Conservation (phyloP, 495 filamentous ascomycete genomes). For the Mytilinidion resinicola region DNA sequence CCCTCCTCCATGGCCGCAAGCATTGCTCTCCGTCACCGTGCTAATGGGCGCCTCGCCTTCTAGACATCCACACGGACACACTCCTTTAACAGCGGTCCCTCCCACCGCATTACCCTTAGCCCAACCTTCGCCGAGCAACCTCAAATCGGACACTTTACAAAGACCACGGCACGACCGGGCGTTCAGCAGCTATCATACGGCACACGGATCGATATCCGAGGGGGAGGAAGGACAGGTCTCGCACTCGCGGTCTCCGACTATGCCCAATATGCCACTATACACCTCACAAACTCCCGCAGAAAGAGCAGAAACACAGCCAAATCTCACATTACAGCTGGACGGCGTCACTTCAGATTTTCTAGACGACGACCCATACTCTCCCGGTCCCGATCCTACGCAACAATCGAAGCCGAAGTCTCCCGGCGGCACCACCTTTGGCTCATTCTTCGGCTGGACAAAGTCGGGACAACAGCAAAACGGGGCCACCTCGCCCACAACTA, state of each 20-base stretch:
- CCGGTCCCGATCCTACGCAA: conserved; percentile 23
- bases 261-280: conserved; percentile 36
- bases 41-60: background rate
- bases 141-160: background rate
- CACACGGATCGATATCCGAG: conserved; percentile 7
- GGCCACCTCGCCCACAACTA: conserved; percentile 56
- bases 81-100: conserved; percentile 17
- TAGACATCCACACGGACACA: conserved; percentile 24
- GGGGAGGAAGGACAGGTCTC: conserved; percentile 11
- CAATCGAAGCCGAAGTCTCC: conserved; percentile 52
- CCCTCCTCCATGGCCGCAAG: background rate
- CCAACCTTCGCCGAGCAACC: background rate
- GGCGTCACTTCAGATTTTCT: conserved; percentile 27
- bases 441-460: conserved; percentile 62
- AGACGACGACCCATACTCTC: conserved; percentile 24
- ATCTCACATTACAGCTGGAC: conserved; percentile 32
- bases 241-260: conserved; percentile 23
- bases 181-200: conserved; percentile 16
- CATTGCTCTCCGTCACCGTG: background rate
- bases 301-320: conserved; percentile 12
- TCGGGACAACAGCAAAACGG: conserved; percentile 47
- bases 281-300: conserved; percentile 9
- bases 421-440: conserved; percentile 52
- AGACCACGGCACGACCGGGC: conserved; percentile 11
- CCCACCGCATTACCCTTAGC: conserved; percentile 4